These are phyloP conservation scores for Isoetes taiwanensis DNA, from an alignment of 75 land plant species.

Conservation along the genomic window DNA sequence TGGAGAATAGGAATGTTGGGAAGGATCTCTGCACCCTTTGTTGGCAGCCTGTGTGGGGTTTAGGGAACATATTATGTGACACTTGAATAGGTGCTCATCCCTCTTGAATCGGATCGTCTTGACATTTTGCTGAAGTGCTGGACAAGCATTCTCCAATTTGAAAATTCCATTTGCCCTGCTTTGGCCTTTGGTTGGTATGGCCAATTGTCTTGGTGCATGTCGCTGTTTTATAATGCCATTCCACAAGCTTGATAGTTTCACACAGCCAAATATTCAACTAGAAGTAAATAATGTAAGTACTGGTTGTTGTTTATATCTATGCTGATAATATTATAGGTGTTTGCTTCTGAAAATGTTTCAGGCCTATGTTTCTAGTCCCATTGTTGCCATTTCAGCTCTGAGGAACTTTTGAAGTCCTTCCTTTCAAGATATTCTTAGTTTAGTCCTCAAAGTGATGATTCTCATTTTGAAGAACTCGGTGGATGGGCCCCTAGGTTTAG, in stretches of 20 bases:
- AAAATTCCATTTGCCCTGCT: conserved; percentile 33
- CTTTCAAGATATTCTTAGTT: conserved; percentile 51
- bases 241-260: not conserved
- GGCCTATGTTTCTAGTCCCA: not conserved
- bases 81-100: conserved; percentile 33
- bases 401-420: conserved; percentile 12
- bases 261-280: conserved; percentile 7
- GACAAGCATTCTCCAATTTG: conserved; percentile 24
- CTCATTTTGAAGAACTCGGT: conserved; percentile 30
- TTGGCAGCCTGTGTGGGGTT: conserved; percentile 49
- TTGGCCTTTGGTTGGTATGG: conserved; percentile 66
- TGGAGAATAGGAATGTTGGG: conserved; percentile 15
- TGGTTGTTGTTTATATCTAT: not conserved
- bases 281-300: conserved; percentile 17
- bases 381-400: not conserved
- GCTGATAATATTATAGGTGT: not conserved
- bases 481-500: conserved; percentile 61
- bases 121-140: conserved; percentile 31
- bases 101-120: conserved; percentile 25
- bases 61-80: conserved; percentile 42
- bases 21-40: conserved; percentile 15
- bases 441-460: conserved; percentile 40
- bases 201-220: conserved; percentile 51
- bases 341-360: not conserved
- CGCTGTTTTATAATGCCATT: conserved; percentile 23